These are phyloP conservation scores for Bipolaris zeicola DNA, from an alignment of 2,329 filamentous ascomycete species.

Conservation along the genomic window DNA sequence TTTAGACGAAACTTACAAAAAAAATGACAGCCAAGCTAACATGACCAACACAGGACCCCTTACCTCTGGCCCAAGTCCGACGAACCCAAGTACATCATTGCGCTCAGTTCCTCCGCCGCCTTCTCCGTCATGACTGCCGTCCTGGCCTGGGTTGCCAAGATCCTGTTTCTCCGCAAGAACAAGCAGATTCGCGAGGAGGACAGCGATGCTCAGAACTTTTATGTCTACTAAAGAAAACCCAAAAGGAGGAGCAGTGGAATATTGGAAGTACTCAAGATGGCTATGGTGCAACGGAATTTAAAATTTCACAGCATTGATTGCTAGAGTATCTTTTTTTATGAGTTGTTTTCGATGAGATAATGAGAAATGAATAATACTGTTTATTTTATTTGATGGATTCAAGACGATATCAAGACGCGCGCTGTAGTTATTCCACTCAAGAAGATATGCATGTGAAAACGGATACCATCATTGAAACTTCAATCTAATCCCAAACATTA, in stretches of 20 bases:
- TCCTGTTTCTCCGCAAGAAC: slow-evolving; percentile 39
- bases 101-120: slow-evolving; percentile 38
- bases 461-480: too few species aligned
- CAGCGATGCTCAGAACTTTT: slow-evolving; percentile 36
- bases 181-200: slow-evolving; percentile 37
- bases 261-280: background rate
- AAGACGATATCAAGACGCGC: too few species aligned
- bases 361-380: too few species aligned
- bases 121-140: slow-evolving; percentile 41
- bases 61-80: slow-evolving; percentile 45
- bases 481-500: too few species aligned
- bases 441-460: too few species aligned
- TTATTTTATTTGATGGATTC: too few species aligned
- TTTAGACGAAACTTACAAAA: too few species aligned
- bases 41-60: slow-evolving; percentile 33
- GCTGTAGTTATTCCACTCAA: too few species aligned
- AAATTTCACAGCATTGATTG: too few species aligned
- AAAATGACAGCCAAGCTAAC: too few species aligned
- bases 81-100: slow-evolving; percentile 38
- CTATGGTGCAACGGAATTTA: background rate
- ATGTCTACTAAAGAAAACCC: slow-evolving; percentile 33
- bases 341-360: too few species aligned
- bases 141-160: slow-evolving; percentile 41
- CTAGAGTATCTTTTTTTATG: too few species aligned
- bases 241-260: background rate